phyloP scores from a whole-genome alignment of 1,139 yeast species.

The Waltiozyma sp. region DNA sequence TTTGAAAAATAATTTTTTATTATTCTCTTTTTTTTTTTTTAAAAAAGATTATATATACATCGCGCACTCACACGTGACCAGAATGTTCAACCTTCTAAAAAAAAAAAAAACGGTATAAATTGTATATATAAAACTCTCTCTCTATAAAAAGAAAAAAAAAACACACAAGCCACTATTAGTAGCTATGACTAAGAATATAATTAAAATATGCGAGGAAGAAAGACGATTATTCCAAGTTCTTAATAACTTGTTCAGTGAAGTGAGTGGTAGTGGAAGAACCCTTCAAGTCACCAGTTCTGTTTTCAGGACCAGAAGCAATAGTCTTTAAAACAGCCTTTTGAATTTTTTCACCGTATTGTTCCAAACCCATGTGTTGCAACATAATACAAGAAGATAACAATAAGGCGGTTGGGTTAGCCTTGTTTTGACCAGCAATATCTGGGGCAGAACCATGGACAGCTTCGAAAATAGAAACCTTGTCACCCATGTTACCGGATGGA shows the following conservation, averaged over 20 bases:
- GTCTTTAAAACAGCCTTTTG: constrained; percentile 85
- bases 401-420: constrained; percentile 97
- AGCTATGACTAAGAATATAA: background rate
- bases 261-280: constrained; percentile 83
- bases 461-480: constrained; percentile 92
- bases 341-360: constrained; percentile 68
- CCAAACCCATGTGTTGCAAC: constrained; percentile 96
- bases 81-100: no score
- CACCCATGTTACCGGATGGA: constrained; percentile 99
- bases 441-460: constrained; percentile 99
- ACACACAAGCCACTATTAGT: no score
- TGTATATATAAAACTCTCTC: no score
- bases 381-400: constrained; percentile 94
- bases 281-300: constrained; percentile 92
- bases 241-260: constrained; percentile 75
- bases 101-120: no score
- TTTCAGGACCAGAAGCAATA: constrained; percentile 88
- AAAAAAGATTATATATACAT: no score
- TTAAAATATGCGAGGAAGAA: no score
- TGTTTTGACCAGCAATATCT: constrained; percentile 95
- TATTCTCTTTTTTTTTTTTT: no score
- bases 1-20: no score
- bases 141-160: no score
- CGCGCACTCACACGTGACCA: no score
- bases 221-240: constrained; percentile 22